A percentile compares a stretch with the other conserved stretches of the same genome.
These are phyloP conservation scores for Trichosanthes truncata DNA, from an alignment of 306 rosid genomes.

Conservation along the genomic window DNA sequence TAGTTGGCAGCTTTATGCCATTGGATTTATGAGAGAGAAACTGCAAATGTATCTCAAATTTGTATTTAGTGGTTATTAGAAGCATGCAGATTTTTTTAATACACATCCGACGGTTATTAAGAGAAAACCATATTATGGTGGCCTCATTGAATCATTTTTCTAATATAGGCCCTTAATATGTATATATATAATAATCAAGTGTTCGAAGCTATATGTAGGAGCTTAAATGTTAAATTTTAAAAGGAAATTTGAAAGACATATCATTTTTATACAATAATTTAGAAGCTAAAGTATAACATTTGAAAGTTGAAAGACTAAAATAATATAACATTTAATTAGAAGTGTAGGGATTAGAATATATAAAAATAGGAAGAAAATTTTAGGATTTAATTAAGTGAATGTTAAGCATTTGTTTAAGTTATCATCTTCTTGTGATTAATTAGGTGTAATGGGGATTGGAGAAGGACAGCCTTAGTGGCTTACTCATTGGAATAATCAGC, in stretches of 20 bases:
- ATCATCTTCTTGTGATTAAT: background rate
- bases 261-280: too few species aligned
- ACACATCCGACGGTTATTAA: too few species aligned
- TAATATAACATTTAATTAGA: background rate
- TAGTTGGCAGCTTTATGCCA: too few species aligned
- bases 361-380: background rate
- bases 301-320: background rate
- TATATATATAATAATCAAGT: background rate
- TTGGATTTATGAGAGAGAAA: too few species aligned
- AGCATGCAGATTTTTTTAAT: too few species aligned
- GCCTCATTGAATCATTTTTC: too few species aligned
- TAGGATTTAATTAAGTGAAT: background rate
- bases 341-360: background rate
- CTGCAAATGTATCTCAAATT: too few species aligned
- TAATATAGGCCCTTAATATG: background rate
- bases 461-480: conserved; percentile 4
- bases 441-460: background rate
- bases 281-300: background rate
- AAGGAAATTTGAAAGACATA: too few species aligned
- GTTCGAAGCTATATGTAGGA: background rate
- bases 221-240: too few species aligned
- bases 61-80: too few species aligned
- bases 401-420: background rate
- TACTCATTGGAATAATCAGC: conserved; percentile 8
- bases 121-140: too few species aligned